phyloP scores from a whole-genome alignment of 805 yeast species.

The Yamadazyma philogaea region DNA sequence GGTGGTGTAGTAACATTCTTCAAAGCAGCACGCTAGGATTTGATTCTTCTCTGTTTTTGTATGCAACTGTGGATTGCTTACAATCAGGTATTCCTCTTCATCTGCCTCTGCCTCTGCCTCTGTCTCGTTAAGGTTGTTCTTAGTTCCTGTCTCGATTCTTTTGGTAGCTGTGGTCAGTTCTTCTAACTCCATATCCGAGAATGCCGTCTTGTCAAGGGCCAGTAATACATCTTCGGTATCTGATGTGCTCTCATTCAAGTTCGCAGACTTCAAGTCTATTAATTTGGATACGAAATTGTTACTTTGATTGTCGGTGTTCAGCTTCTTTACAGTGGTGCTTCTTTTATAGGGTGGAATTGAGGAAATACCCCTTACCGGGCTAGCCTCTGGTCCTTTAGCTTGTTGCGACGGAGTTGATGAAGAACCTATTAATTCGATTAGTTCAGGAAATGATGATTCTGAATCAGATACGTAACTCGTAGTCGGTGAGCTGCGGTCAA shows the following conservation, averaged over 20 bases:
- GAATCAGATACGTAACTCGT: conserved; percentile 5
- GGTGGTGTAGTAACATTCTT: conserved; percentile 25
- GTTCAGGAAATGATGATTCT: conserved; percentile 5
- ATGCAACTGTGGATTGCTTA: conserved; percentile 14
- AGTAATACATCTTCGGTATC: neutral
- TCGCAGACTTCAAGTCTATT: neutral
- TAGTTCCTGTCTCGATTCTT: neutral
- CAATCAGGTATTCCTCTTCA: conserved; percentile 26
- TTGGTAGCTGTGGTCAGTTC: neutral
- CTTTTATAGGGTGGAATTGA: neutral
- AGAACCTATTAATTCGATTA: neutral
- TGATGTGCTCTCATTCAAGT: neutral
- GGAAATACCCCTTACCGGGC: neutral
- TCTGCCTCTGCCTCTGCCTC: conserved; percentile 13
- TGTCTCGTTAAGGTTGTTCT: neutral
- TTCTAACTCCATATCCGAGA: no score
- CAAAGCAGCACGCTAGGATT: conserved; percentile 25
- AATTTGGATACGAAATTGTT: no score
- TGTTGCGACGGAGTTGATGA: neutral
- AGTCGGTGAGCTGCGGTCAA: neutral
- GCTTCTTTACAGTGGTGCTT: neutral
- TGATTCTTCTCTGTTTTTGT: conserved; percentile 1
- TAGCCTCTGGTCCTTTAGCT: neutral
- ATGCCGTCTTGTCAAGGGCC: neutral
- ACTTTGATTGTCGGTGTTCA: neutral